Conservation (phyloP, 2,329 filamentous ascomycete species). For the Saccharata proteae region DNA sequence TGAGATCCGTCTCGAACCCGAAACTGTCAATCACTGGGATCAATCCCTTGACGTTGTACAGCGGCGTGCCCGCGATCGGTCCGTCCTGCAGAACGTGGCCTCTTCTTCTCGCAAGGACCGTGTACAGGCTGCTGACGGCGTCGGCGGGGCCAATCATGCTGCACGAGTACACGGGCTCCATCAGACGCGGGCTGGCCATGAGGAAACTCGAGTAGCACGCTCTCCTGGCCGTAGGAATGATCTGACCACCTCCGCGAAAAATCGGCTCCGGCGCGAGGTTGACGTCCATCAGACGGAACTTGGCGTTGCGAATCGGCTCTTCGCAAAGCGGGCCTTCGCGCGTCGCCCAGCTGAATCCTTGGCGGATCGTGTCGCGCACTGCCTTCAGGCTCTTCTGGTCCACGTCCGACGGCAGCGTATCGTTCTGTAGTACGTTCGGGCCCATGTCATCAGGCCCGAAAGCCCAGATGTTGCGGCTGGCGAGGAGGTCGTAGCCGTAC, state of each 20-base stretch:
- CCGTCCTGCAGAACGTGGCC: constrained; percentile 93
- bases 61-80: constrained; percentile 82
- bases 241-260: constrained; percentile 88
- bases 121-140: constrained; percentile 80
- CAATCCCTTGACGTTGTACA: constrained; percentile 83
- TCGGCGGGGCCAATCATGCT: constrained; percentile 89
- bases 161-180: constrained; percentile 92
- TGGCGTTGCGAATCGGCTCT: constrained; percentile 96
- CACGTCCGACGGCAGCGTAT: constrained; percentile 86
- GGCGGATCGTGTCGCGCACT: constrained; percentile 83
- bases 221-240: constrained; percentile 86
- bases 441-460: constrained; percentile 93
- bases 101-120: constrained; percentile 72
- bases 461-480: constrained; percentile 92
- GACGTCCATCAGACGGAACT: constrained; percentile 92
- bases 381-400: constrained; percentile 82
- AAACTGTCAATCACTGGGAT: constrained; percentile 96
- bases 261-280: constrained; percentile 80
- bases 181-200: constrained; percentile 89
- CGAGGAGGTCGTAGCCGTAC: constrained; percentile 92
- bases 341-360: constrained; percentile 94
- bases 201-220: constrained; percentile 94
- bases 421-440: constrained; percentile 92
- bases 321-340: constrained; percentile 93
- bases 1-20: constrained; percentile 92